phyloP scores from a whole-genome alignment of 2,329 filamentous ascomycete species.

The Acrocalymma vagum region DNA sequence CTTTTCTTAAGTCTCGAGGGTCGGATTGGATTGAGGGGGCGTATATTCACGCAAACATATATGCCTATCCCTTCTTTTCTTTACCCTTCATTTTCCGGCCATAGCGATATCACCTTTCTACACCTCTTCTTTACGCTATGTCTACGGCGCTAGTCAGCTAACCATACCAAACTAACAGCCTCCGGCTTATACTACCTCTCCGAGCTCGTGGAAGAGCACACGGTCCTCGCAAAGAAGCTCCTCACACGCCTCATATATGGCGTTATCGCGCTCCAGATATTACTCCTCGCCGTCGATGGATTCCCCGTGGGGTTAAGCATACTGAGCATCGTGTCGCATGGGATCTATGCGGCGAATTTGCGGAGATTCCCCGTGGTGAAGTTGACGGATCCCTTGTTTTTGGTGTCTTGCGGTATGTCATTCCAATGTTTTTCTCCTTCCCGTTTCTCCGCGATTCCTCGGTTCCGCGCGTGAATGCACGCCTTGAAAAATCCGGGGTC shows the following conservation, averaged over 20 bases:
- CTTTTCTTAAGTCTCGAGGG: not conserved
- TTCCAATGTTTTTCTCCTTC: not conserved
- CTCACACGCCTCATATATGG: slow-evolving; percentile 84
- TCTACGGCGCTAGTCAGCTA: not conserved
- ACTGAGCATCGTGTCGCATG: slow-evolving; percentile 81
- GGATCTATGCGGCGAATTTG: slow-evolving; percentile 90
- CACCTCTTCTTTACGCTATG: not conserved
- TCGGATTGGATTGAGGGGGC: not conserved
- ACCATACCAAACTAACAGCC: too few species aligned
- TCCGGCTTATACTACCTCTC: slow-evolving; percentile 99
- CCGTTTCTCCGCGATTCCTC: too few species aligned
- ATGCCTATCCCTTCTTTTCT: too few species aligned
- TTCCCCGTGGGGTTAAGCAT: slow-evolving; percentile 80
- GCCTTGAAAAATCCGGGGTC: too few species aligned
- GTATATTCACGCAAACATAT: too few species aligned
- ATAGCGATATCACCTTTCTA: too few species aligned
- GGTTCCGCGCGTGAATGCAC: too few species aligned
- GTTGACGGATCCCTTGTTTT: slow-evolving; percentile 85
- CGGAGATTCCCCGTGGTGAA: slow-evolving; percentile 79
- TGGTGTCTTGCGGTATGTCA: slow-evolving; percentile 78
- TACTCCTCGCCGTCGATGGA: slow-evolving; percentile 83
- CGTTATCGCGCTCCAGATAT: slow-evolving; percentile 76
- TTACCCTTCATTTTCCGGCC: too few species aligned
- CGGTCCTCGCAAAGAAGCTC: slow-evolving; percentile 88
- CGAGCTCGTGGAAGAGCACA: slow-evolving; percentile 97